Evolutionary conservation across 306 rosid genomes (phyloP), one percentile per base, ranked within the genome.

Genomic region (Astragalus membranaceus): DNA sequence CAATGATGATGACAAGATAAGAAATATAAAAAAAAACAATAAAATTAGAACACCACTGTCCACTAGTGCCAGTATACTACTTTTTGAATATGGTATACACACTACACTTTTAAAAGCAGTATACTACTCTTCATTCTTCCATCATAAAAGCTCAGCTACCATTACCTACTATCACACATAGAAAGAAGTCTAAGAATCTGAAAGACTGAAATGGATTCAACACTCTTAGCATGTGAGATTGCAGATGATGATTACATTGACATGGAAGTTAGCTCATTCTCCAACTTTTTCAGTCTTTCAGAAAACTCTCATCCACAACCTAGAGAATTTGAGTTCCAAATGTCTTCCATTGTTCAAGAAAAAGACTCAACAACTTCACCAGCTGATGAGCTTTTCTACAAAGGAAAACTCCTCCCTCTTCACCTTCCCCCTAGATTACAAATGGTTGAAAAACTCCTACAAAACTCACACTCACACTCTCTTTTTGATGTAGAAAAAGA

Each of bases 321-420:
- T 3, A 80, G 91, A 86, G 99, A 95, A 79, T 95, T 95, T 64
- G 99, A 95, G 89, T 95, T 95, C 74, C 97, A 95, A 82, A 95
- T 89, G 99, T 87, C 95, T 10, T 83, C 89, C 44, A 76, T 63
- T 13, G 67, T 81, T 69, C 81, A 80, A 70, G 92, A 87, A 8
- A 78, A 80, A 80, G 89, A 87, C 10, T 44, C 82, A 8, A 79
- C 93, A 42, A 83, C 97, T 79, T 95, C 97, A 11, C 99, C 99
- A 36, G 97, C 99, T 48, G 99, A 95, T n/a, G 99, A 95, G 85
- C 99, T 95, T 64, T 95, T 95, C 85, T 95, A 95, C 87, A 95
- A 91, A 69, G 99, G 97, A 57, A 95, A 95, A 75, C 95, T 95
- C 35, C 97, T 95, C 52, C 99, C 99, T 13, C 99, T 95, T 76